A percentile compares a stretch with the other conserved stretches of the same genome.
phyloP scores from a whole-genome alignment of 805 yeast species.

The Blastobotrys muscicola region DNA sequence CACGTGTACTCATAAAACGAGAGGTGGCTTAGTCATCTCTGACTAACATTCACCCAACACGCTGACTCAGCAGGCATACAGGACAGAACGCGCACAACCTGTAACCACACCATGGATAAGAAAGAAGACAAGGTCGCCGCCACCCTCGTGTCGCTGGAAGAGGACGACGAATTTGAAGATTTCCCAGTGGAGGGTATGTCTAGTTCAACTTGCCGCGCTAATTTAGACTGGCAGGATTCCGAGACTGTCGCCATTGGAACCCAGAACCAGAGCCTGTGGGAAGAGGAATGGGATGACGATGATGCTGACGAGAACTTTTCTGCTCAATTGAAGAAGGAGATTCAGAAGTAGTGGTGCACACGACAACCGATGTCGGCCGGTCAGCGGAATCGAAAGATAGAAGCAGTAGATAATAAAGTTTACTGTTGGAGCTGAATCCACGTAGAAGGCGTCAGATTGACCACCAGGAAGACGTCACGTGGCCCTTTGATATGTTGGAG shows the following conservation, averaged over 20 bases:
- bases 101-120: not conserved
- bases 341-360: too few species aligned
- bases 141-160: constrained; percentile 66
- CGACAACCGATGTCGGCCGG: too few species aligned
- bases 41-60: not conserved
- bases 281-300: constrained; percentile 96
- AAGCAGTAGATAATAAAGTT: not conserved
- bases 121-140: constrained; percentile 2
- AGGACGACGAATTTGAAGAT: constrained; percentile 96
- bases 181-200: constrained; percentile 71
- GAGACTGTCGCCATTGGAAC: constrained; percentile 36
- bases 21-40: too few species aligned
- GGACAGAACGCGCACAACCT: too few species aligned
- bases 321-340: constrained; percentile 46
- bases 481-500: too few species aligned
- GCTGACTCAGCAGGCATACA: too few species aligned
- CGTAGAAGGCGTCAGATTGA: too few species aligned
- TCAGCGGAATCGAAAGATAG: not conserved
- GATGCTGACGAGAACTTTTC: constrained; percentile 88
- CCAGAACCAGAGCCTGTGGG: constrained; percentile 67
- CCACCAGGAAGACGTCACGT: too few species aligned
- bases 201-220: not conserved
- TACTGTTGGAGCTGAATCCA: not conserved
- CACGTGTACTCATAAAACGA: too few species aligned
- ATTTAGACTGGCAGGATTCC: constrained; percentile 56